These are phyloP conservation scores for Dendrobium chrysotoxum DNA, from an alignment of 106 monocot species.

Conservation along the genomic window DNA sequence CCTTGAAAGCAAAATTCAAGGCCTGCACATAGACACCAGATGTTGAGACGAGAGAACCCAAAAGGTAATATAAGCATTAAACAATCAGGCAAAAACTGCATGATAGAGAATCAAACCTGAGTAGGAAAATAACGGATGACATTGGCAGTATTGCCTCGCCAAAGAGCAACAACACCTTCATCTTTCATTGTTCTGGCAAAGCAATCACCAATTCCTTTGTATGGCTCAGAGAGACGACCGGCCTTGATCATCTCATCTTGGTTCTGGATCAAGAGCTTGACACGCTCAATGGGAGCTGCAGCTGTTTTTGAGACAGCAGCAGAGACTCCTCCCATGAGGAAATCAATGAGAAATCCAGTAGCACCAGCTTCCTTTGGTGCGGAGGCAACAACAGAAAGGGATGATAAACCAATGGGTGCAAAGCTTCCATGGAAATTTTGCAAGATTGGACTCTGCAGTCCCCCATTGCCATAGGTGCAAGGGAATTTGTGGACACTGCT, in stretches of 20 bases:
- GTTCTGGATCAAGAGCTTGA: constrained; percentile 48
- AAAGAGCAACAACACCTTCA: constrained; percentile 27
- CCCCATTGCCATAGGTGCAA: neutral
- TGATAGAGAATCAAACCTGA: constrained; percentile 12
- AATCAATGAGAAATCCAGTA: constrained; percentile 28
- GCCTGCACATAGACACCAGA: neutral
- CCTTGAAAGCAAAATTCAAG: constrained; percentile 22
- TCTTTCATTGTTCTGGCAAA: constrained; percentile 29
- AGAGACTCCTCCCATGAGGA: constrained; percentile 48
- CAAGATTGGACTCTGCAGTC: neutral
- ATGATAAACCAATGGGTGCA: constrained; percentile 1
- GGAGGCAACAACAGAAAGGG: neutral
- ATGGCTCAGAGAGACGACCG: constrained; percentile 38
- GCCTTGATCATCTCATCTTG: constrained; percentile 47
- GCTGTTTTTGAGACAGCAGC: constrained; percentile 43
- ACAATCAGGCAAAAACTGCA: neutral
- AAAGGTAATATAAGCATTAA: neutral
- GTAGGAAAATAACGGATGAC: constrained; percentile 44
- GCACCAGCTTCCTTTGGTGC: constrained; percentile 18
- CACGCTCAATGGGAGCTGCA: constrained; percentile 44
- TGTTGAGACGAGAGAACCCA: neutral
- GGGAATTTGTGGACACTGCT: constrained; percentile 3
- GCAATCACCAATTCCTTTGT: constrained; percentile 35
- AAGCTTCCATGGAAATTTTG: neutral
- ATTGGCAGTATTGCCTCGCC: constrained; percentile 42